These are phyloP conservation scores for Colletotrichum eremochloae DNA, from an alignment of 2,329 filamentous ascomycete genomes.

Conservation along the genomic window DNA sequence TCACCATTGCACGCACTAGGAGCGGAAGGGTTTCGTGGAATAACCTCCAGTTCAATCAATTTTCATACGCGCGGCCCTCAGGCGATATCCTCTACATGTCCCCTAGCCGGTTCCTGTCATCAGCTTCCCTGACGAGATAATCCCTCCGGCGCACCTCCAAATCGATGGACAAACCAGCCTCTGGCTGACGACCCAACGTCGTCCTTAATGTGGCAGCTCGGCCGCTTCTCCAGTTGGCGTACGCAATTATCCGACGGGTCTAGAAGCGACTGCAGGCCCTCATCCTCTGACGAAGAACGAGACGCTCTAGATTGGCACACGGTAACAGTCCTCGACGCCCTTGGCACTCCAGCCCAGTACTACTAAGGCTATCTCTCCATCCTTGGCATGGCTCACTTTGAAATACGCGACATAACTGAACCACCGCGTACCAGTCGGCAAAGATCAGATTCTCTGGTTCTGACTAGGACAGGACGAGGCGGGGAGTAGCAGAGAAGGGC, in stretches of 20 bases:
- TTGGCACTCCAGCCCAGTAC: neutral
- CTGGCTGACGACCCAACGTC: neutral
- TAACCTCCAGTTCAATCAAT: neutral
- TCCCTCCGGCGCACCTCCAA: constrained; percentile 20
- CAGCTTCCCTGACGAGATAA: constrained; percentile 32
- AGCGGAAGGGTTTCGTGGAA: neutral
- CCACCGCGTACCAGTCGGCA: neutral
- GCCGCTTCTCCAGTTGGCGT: constrained; percentile 4
- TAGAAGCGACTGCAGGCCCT: neutral
- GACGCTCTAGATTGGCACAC: neutral
- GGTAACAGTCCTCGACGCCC: neutral
- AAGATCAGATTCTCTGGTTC: neutral
- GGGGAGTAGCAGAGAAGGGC: neutral
- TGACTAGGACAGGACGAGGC: neutral
- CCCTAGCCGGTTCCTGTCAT: neutral
- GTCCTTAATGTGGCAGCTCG: neutral
- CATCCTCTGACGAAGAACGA: neutral
- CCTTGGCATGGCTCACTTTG: neutral
- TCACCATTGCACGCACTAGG: neutral
- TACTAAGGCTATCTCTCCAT: neutral
- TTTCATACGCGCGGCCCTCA: neutral
- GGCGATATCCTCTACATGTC: neutral
- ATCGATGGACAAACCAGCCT: constrained; percentile 14
- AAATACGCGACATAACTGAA: too few species aligned
- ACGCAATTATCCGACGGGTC: neutral